These are phyloP conservation scores for Oryza longistaminata DNA, from an alignment of 176 grass and related monocot genomes.

Conservation along the genomic window DNA sequence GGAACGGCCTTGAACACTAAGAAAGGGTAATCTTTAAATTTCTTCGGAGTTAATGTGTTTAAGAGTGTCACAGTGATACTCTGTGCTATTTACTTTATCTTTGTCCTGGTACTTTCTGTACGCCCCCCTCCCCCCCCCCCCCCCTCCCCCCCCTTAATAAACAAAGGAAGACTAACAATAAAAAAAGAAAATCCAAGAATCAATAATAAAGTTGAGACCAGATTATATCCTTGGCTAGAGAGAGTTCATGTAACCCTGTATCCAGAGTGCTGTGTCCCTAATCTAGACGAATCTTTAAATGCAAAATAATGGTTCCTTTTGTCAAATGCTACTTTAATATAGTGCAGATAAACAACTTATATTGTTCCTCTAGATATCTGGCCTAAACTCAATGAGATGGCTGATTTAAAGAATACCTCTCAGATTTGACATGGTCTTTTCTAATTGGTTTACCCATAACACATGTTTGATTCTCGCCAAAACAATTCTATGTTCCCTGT, in stretches of 20 bases:
- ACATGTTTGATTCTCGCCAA: no score
- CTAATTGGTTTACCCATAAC: no score
- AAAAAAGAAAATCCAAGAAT: background rate
- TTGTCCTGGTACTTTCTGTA: background rate
- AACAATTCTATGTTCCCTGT: no score
- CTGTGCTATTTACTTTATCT: background rate
- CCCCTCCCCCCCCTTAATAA: background rate
- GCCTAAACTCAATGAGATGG: constrained; percentile 1
- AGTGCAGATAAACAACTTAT: background rate
- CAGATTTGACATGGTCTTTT: no score
- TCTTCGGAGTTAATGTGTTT: no score
- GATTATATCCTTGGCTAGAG: background rate
- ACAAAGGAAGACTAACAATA: background rate
- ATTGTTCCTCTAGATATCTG: background rate
- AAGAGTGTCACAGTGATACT: no score
- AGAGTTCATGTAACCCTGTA: constrained; percentile 6
- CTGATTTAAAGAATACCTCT: no score
- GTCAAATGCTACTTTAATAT: constrained; percentile 1
- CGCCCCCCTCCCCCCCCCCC: background rate
- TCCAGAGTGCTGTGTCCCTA: constrained; percentile 7
- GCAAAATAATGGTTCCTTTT: constrained; percentile 1
- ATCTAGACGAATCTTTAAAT: constrained; percentile 11
- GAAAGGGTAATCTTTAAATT: no score
- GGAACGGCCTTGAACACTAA: no score
- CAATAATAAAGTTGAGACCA: background rate